Evolutionary conservation across 2,329 filamentous ascomycete species (phyloP).

Genomic region (Anisogramma anomala): DNA sequence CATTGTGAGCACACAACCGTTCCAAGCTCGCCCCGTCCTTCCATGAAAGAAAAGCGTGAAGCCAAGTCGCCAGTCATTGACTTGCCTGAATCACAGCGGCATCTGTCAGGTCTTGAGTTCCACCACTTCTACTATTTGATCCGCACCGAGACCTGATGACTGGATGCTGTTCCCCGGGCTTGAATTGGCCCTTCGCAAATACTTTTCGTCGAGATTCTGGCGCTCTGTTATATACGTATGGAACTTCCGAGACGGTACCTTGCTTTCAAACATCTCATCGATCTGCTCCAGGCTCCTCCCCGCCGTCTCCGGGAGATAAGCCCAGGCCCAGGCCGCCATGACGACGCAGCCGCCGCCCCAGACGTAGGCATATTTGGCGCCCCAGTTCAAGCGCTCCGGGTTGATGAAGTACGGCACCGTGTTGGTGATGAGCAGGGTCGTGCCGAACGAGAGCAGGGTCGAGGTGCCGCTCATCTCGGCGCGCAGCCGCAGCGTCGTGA

Average conservation of each 20-base stretch:
- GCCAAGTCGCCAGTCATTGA: too few relatives aligned
- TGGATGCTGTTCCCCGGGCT: too few relatives aligned
- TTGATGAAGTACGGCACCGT: background rate
- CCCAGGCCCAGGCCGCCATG: background rate
- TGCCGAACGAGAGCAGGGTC: background rate
- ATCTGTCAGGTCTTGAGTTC: too few relatives aligned
- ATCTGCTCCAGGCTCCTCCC: slow-evolving; percentile 1
- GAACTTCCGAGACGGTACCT: background rate
- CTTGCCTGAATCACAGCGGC: too few relatives aligned
- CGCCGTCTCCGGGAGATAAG: background rate
- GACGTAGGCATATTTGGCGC: background rate
- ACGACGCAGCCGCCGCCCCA: background rate
- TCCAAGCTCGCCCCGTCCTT: too few relatives aligned
- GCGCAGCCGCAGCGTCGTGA: background rate
- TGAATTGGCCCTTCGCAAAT: background rate
- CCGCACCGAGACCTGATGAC: too few relatives aligned
- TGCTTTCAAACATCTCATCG: background rate
- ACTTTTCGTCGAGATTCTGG: background rate
- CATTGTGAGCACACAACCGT: too few relatives aligned
- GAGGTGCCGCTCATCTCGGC: background rate
- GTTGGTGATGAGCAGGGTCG: background rate
- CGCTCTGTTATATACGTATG: background rate
- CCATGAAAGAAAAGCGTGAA: too few relatives aligned
- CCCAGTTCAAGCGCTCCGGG: background rate
- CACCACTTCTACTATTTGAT: too few relatives aligned